These are phyloP conservation scores for Mollisiaceae sp. DNA, from an alignment of 2,329 filamentous ascomycete genomes.

Conservation along the genomic window DNA sequence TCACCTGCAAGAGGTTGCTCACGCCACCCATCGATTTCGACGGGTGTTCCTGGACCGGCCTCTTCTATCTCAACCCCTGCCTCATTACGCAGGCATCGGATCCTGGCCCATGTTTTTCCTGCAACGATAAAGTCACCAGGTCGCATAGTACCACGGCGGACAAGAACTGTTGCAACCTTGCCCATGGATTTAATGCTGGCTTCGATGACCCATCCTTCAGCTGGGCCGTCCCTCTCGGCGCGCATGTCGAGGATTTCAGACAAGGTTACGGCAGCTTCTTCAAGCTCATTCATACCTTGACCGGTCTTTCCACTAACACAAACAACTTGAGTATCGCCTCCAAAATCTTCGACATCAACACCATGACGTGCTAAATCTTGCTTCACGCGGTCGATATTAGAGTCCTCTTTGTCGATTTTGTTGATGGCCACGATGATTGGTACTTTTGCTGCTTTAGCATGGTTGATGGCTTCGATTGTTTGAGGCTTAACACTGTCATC, in stretches of 20 bases:
- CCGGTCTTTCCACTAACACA: conserved; percentile 93
- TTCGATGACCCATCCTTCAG: conserved; percentile 94
- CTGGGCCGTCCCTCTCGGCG: conserved; percentile 75
- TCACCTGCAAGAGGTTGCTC: conserved; percentile 86
- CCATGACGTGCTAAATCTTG: conserved; percentile 81
- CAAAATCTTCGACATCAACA: conserved; percentile 92
- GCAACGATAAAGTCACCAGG: conserved; percentile 85
- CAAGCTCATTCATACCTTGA: conserved; percentile 85
- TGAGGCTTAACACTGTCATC: conserved; percentile 98
- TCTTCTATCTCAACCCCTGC: conserved; percentile 73
- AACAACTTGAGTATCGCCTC: conserved; percentile 92
- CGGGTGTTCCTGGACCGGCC: conserved; percentile 85
- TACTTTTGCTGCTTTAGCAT: conserved; percentile 84
- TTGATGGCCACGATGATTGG: conserved; percentile 98
- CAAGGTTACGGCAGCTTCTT: conserved; percentile 86
- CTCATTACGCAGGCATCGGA: conserved; percentile 86
- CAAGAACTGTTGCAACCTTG: conserved; percentile 84
- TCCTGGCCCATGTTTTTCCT: conserved; percentile 83
- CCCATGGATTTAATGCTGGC: conserved; percentile 85
- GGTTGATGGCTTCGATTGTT: conserved; percentile 93
- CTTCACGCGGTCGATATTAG: conserved; percentile 83
- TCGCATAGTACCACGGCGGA: conserved; percentile 84
- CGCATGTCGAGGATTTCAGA: conserved; percentile 91
- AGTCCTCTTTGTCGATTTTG: conserved; percentile 90
- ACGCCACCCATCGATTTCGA: conserved; percentile 95